A percentile compares a stretch with the other conserved stretches of the same genome.
phyloP scores from a whole-genome alignment of 495 filamentous ascomycete species.

The Trichoderma asperelloides region DNA sequence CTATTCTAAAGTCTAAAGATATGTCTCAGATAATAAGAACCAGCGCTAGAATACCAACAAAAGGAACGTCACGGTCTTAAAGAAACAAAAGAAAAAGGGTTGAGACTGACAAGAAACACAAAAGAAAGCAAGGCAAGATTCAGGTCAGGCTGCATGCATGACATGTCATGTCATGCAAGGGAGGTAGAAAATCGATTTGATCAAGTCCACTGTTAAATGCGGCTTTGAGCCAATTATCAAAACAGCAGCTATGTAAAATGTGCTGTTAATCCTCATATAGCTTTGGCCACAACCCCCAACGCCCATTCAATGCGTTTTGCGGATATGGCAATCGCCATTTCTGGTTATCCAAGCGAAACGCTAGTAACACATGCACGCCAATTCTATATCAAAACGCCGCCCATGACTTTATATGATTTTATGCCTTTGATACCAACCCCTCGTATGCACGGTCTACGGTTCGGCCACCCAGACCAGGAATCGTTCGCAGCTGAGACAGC shows the following conservation, averaged over 20 bases:
- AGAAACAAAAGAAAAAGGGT: neutral
- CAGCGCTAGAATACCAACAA: neutral
- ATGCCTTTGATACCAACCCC: constrained; percentile 20
- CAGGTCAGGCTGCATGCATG: neutral
- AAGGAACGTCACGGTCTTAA: neutral
- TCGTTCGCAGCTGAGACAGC: constrained; percentile 41
- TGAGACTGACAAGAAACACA: neutral
- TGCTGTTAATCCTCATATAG: neutral
- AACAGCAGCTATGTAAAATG: neutral
- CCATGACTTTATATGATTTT: neutral
- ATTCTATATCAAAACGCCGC: neutral
- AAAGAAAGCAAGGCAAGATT: neutral
- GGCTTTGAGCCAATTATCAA: neutral
- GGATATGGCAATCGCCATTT: neutral
- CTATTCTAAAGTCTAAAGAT: neutral
- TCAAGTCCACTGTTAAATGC: neutral
- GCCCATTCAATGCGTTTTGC: constrained; percentile 5
- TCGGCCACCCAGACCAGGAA: constrained; percentile 52
- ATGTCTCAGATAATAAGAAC: neutral
- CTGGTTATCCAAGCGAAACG: constrained; percentile 1
- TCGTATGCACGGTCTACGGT: constrained; percentile 50
- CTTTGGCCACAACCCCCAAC: neutral
- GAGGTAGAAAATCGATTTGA: neutral
- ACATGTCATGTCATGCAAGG: neutral
- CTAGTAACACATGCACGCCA: neutral